A percentile compares a stretch with the other conserved stretches of the same genome.
Evolutionary conservation across 768 basidiomycete genomes (phyloP).

Genomic region (Auricularia heimuer): DNA sequence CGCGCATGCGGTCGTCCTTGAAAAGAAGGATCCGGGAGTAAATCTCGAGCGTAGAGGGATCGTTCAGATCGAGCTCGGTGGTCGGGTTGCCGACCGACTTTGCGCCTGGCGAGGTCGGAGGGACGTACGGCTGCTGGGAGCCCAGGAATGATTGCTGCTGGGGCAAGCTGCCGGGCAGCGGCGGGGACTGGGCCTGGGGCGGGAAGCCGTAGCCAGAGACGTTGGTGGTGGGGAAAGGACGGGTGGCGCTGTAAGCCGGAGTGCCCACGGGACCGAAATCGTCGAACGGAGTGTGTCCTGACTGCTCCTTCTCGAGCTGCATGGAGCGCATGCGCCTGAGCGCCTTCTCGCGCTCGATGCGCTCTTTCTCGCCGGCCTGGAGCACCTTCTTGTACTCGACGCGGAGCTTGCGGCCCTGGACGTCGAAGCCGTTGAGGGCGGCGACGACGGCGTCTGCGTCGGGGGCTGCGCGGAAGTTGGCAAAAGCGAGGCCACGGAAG

Average conservation of each 20-base stretch:
- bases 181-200: slow-evolving; percentile 36
- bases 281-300: slow-evolving; percentile 41
- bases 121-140: slow-evolving; percentile 39
- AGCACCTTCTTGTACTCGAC: slow-evolving; percentile 99
- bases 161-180: background rate
- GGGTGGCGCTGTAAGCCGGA: slow-evolving; percentile 22
- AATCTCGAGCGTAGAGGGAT: slow-evolving; percentile 91
- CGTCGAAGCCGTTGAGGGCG: slow-evolving; percentile 92
- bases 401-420: slow-evolving; percentile 92
- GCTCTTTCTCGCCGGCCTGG: slow-evolving; percentile 98
- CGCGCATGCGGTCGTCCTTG: slow-evolving; percentile 95
- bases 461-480: slow-evolving; percentile 85
- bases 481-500: slow-evolving; percentile 96
- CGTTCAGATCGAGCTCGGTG: slow-evolving; percentile 86
- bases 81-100: slow-evolving; percentile 36
- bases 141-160: slow-evolving; percentile 6
- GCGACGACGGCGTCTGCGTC: slow-evolving; percentile 95
- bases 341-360: slow-evolving; percentile 97
- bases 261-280: slow-evolving; percentile 56
- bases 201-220: slow-evolving; percentile 27
- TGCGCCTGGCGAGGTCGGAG: slow-evolving; percentile 55
- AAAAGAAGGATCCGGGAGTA: slow-evolving; percentile 94
- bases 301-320: slow-evolving; percentile 80
- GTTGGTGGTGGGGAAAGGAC: background rate
- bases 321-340: slow-evolving; percentile 96